A percentile compares a stretch with the other conserved stretches of the same genome.
Conservation (phyloP, 345 rosid genomes). For the Acer yangbiense region DNA sequence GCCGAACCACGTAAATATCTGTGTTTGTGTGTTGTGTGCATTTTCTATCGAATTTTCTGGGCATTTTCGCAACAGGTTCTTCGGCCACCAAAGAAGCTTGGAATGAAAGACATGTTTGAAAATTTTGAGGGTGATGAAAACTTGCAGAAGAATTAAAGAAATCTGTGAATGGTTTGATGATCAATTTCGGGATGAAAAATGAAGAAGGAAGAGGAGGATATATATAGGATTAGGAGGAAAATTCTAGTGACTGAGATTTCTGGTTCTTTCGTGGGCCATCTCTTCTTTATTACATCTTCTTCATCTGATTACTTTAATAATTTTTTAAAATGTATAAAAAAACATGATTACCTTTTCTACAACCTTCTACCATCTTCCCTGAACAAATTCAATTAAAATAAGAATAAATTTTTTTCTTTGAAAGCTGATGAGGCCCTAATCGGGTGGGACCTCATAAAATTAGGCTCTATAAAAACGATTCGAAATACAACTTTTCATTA, state of each 20-base stretch:
- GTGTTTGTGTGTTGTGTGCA: too few relatives aligned
- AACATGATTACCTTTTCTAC: background rate
- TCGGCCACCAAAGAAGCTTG: slow-evolving; percentile 39
- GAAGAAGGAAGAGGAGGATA: background rate
- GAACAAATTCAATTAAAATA: background rate
- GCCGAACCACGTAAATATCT: too few relatives aligned
- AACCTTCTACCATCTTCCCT: background rate
- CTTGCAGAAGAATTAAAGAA: too few relatives aligned
- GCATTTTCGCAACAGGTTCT: too few relatives aligned
- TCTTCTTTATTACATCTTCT: background rate
- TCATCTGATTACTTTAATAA: too few relatives aligned
- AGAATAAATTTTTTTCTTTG: too few relatives aligned
- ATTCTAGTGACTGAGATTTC: background rate
- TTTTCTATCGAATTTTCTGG: too few relatives aligned
- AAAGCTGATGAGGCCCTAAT: too few relatives aligned
- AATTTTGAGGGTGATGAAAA: background rate
- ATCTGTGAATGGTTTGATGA: background rate
- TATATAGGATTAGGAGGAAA: slow-evolving; percentile 20
- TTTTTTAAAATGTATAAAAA: background rate
- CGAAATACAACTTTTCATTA: too few relatives aligned
- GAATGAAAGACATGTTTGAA: slow-evolving; percentile 37
- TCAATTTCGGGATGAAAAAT: background rate
- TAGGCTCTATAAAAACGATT: too few relatives aligned
- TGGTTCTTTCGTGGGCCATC: background rate
- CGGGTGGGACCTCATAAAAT: too few relatives aligned